Evolutionary conservation across 345 rosid genomes (phyloP), one percentile per base, ranked within the genome.

Genomic region (Gossypium australe): DNA sequence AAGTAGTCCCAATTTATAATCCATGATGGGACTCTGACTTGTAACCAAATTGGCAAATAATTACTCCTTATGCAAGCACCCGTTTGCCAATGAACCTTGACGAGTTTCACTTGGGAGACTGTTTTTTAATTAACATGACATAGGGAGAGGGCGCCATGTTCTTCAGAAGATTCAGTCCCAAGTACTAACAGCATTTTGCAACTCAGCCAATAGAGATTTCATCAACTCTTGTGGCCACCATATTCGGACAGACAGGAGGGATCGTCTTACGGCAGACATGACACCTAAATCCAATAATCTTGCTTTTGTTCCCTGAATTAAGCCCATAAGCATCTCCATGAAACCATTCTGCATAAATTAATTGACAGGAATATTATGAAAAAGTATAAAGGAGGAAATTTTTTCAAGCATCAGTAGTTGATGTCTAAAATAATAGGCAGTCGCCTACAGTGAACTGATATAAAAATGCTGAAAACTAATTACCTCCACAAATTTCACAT

Each of bases 311-410:
- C 81, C 79, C 84, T 24, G 38, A 81, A 71, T 79, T 80, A 20
- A 95, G 89, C 74, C 97, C 97, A 75, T 81, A 91, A 63, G 99
- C 95, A 78, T 87, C 92, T 77, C 93, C 98, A 79, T 94, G 98
- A 81, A 82, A 95, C 98, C 98, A 95, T 60, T 86, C 98, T 95
- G 90, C 89, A 90, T 29, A 71, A 16, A 64, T 25, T 59, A 47
- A 49, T 70, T 43, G 53, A 80, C 20, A 75, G 75, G 11, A 73
- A 78, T 57, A 44, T 65, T 29, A 71, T 44, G 68, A 72, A 61
- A 64, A 11, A 57, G 14, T 17, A 56, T 2, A 43, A 51, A 14
- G 7, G 47, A 84, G 2, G 25, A 53, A n/a, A 73, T 27, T 52
- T 41, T 52, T 18, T 24, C 47, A 56, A 16, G 34, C 52, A 61